Evolutionary conservation across 768 basidiomycete species (phyloP).

Genomic region (Tulasnella sp.): DNA sequence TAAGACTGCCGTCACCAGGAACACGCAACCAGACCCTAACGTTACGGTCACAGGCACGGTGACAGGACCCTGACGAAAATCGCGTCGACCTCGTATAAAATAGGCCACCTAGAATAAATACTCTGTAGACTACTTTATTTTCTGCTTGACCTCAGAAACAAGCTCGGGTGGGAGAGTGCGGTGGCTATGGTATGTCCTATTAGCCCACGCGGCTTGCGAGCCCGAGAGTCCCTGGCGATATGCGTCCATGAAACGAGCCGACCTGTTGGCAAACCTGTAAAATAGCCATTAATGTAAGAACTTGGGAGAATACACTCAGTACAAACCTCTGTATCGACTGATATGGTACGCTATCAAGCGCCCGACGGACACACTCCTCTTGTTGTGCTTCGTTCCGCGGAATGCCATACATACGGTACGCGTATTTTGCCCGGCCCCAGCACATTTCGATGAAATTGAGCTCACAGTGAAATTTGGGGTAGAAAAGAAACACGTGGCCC

Average conservation of each 20-base stretch:
- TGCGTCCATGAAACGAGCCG: slow-evolving; percentile 33
- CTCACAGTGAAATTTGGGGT: slow-evolving; percentile 42
- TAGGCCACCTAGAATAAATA: neutral
- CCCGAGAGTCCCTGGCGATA: slow-evolving; percentile 33
- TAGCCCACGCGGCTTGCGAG: slow-evolving; percentile 32
- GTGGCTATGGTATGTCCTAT: slow-evolving; percentile 33
- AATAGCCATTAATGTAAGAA: too few species aligned
- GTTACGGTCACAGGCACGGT: too few species aligned
- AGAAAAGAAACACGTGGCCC: slow-evolving; percentile 38
- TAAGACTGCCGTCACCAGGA: too few species aligned
- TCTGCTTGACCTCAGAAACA: neutral
- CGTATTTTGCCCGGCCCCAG: slow-evolving; percentile 38
- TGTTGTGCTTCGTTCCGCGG: slow-evolving; percentile 38
- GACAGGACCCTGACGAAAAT: too few species aligned
- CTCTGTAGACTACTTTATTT: neutral
- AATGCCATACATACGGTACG: slow-evolving; percentile 33
- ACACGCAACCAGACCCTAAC: too few species aligned
- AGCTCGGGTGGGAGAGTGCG: slow-evolving; percentile 12
- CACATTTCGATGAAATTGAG: too few species aligned
- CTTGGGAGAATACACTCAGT: too few species aligned
- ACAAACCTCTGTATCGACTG: slow-evolving; percentile 32
- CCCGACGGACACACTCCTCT: slow-evolving; percentile 34
- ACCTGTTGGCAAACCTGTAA: slow-evolving; percentile 28
- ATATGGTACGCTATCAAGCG: slow-evolving; percentile 36
- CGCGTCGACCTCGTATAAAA: too few species aligned